A percentile compares a stretch with the other conserved stretches of the same genome.
These are phyloP conservation scores for Aspergillus funiculosus DNA, from an alignment of 495 filamentous ascomycete species.

Conservation along the genomic window DNA sequence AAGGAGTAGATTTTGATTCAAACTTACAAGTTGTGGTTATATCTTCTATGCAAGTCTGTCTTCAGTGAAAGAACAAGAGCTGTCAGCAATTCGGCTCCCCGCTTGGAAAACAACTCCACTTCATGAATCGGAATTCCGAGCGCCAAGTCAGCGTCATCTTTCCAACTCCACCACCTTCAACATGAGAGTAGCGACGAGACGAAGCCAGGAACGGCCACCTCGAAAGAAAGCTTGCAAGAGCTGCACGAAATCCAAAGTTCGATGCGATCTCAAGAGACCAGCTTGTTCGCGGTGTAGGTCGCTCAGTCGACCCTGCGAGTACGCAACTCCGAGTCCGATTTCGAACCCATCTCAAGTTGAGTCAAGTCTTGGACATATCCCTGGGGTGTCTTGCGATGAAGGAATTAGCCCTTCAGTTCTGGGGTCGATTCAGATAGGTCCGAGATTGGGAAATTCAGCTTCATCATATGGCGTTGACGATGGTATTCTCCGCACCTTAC, in stretches of 20 bases:
- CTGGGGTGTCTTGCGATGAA: too few species aligned
- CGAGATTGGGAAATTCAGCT: too few species aligned
- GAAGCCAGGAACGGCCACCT: too few species aligned
- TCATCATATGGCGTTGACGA: not conserved
- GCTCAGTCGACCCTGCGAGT: conserved; percentile 27
- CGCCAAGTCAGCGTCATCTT: not conserved
- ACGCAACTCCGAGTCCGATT: conserved; percentile 10
- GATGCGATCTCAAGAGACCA: conserved; percentile 33
- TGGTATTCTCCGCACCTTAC: too few species aligned
- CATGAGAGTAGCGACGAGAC: too few species aligned
- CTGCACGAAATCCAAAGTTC: conserved; percentile 34
- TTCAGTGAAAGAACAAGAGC: too few species aligned
- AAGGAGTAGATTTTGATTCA: too few species aligned
- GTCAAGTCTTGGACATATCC: too few species aligned
- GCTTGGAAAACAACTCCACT: too few species aligned
- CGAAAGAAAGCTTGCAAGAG: conserved; percentile 32
- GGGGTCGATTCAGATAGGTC: not conserved
- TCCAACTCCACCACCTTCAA: not conserved
- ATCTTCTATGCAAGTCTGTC: too few species aligned
- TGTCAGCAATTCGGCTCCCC: too few species aligned
- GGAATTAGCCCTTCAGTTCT: not conserved
- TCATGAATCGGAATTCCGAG: conserved; percentile 7
- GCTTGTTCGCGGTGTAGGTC: conserved; percentile 33
- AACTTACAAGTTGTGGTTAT: too few species aligned
- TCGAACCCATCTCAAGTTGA: not conserved